Evolutionary conservation across 495 filamentous ascomycete species (phyloP), one percentile per base, ranked within the genome.

Genomic region (Bathelium albidoporum): DNA sequence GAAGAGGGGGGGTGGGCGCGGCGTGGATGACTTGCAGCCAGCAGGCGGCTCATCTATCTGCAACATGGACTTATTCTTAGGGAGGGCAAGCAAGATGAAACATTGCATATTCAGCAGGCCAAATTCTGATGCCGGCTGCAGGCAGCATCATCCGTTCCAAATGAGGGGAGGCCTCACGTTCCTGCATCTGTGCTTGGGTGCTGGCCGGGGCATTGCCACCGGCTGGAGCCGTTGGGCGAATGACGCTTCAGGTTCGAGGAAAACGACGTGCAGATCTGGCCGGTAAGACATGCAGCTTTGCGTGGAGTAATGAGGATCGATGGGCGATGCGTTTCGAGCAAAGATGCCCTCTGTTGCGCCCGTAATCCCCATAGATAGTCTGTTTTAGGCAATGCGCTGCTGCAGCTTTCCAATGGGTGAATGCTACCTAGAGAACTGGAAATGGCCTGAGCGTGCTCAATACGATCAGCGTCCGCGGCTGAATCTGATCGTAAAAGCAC

Each of bases 391-490:
- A 59, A 63, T 22, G 31, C 60, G 59, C 45, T 59, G 63, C 62
- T 69, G 66, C 66, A 66, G 64, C 64, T 66, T 61, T 36, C 65
- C 65, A 66, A 58, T 39, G 34, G 34, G 34, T 39, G 34, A 39
- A 39, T 64, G 44, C 62, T 60, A 44, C 66, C 64, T 63, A 34
- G 32, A 59, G 59, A 63, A 60, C 32, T 39, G 66, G 32, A 43
- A 41, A 59, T 66, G 67, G 67, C 60, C 67, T 69, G 62, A 66
- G 67, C 67, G 44, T 52, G 60, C 34, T 66, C 66, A 66, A 69
- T 69, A 69, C 66, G 66, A 69, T 64, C 55, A 24, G 26, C 62
- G 62, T 64, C 61, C 64, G 67, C 64, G 67, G 67, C 67, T 69
- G 64, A 66, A 60, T 64, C 36, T 36, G 59, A 52, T 59, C 64